A percentile compares a stretch with the other conserved stretches of the same genome.
Conservation (phyloP, 2,329 filamentous ascomycete genomes). For the Triangularia verruculosa region DNA sequence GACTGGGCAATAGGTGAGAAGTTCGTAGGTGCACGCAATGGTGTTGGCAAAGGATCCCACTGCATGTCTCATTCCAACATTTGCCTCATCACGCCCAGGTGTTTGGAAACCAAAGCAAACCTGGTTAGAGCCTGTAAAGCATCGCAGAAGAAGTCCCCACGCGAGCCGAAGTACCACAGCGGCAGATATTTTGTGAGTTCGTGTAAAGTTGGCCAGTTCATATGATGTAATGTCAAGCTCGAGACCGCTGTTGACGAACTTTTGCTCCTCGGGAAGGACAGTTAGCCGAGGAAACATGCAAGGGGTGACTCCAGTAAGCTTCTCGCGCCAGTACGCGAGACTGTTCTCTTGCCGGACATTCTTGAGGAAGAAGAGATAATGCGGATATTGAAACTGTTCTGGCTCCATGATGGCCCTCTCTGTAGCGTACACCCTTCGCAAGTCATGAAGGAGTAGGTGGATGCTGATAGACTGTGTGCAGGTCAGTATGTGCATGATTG, state of each 20-base stretch:
- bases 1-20: slow-evolving; percentile 35
- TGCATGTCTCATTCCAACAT: slow-evolving; percentile 39
- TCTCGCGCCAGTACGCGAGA: slow-evolving; percentile 46
- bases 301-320: slow-evolving; percentile 37
- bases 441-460: slow-evolving; percentile 45
- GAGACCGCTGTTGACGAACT: slow-evolving; percentile 38
- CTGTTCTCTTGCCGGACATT: slow-evolving; percentile 35
- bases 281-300: slow-evolving; percentile 47
- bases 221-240: slow-evolving; percentile 41
- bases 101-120: slow-evolving; percentile 55
- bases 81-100: slow-evolving; percentile 43
- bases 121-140: slow-evolving; percentile 50
- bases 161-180: slow-evolving; percentile 55
- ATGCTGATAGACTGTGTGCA: slow-evolving; percentile 38
- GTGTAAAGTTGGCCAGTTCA: slow-evolving; percentile 45
- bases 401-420: slow-evolving; percentile 35
- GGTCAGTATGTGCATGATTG: slow-evolving; percentile 9
- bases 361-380: slow-evolving; percentile 40
- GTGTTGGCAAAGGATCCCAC: slow-evolving; percentile 48
- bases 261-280: slow-evolving; percentile 22
- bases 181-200: slow-evolving; percentile 40
- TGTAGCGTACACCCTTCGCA: slow-evolving; percentile 44
- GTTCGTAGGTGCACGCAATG: slow-evolving; percentile 36
- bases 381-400: slow-evolving; percentile 36
- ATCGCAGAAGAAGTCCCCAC: slow-evolving; percentile 56